Base-by-base conservation (phyloP, 2,329 filamentous ascomycete genomes). In the Colletotrichum sp. region DNA sequence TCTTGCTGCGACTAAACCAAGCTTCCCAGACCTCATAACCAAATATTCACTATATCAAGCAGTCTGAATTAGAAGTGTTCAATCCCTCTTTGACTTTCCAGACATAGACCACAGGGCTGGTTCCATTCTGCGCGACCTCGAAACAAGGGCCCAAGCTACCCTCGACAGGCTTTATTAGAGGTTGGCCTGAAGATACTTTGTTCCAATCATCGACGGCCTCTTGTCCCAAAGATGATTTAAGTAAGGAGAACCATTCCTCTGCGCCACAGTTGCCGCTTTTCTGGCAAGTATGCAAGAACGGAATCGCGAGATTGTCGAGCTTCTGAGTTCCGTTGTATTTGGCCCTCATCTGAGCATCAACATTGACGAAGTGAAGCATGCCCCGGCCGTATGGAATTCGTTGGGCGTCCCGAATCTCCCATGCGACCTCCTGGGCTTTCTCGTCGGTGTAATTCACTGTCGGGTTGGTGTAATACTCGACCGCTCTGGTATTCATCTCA, bases 101-200 rank as follows among this genome's bases (percentile, higher is more conserved):
- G 15, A 61, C 15, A 4, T 60, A 72, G n/a, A 67, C 52, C 30
- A 32, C 12, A 24, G 70, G 70, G 8, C 28, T 61, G 7, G 34
- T 67, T 1, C 55, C 34, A 15, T 67, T 72, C 26, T 67, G 63
- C 6, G 24, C 15, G 3, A 72, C 64, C 8, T 72, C 63, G 30
- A 72, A 72, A 48, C 64, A 72, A 32, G 70, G 70, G 4, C 70
- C 70, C n/a, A 72, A 26, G n/a, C 70, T 72, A 52, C 64, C 70
- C 16, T 59, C 63, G 0, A 13, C 10, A 1, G 16, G 70, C 6
- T 34, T 30, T 4, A 72, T 34, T 3, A 67, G 43, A 0, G 63
- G 64, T 2, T 48, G n/a, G 1, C 52, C 70, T 18, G 64, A 60
- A 7, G 70, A 60, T 1, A 67, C 70, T 36, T 43, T 15, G n/a